phyloP scores from a whole-genome alignment of 1,284 basidiomycete species.

The Tilletiaria anomala region DNA sequence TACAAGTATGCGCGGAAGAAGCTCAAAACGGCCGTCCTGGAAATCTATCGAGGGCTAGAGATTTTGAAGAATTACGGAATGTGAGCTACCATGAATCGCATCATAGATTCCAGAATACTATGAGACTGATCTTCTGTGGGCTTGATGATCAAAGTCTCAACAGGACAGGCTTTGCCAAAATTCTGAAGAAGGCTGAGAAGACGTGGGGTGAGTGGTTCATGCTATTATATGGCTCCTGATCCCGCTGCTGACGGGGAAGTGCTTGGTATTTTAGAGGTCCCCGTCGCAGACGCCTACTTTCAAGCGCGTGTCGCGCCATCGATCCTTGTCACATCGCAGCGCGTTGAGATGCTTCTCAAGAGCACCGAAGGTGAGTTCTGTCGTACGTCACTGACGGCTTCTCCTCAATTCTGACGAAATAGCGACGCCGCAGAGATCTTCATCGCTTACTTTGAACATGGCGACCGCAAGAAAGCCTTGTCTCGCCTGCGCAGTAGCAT shows the following conservation, averaged over 20 bases:
- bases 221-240: too few species aligned
- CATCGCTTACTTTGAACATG: slow-evolving; percentile 48
- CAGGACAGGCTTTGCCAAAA: slow-evolving; percentile 72
- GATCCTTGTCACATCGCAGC: slow-evolving; percentile 45
- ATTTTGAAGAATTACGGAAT: slow-evolving; percentile 57
- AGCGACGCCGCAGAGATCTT: slow-evolving; percentile 38
- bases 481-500: slow-evolving; percentile 48
- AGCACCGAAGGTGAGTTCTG: too few species aligned
- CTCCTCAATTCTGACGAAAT: too few species aligned
- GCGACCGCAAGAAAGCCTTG: slow-evolving; percentile 66
- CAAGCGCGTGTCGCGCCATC: slow-evolving; percentile 51
- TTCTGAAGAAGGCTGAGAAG: slow-evolving; percentile 83
- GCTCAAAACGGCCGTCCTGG: slow-evolving; percentile 64
- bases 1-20: slow-evolving; percentile 69
- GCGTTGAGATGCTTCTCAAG: slow-evolving; percentile 51
- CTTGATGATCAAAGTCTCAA: slow-evolving; percentile 46
- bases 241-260: too few species aligned
- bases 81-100: too few species aligned
- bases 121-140: not conserved
- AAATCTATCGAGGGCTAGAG: slow-evolving; percentile 66
- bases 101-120: not conserved
- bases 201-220: too few species aligned
- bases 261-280: too few species aligned
- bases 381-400: too few species aligned
- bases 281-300: slow-evolving; percentile 55